phyloP scores from a whole-genome alignment of 495 filamentous ascomycete species.

The Neurospora sp. region DNA sequence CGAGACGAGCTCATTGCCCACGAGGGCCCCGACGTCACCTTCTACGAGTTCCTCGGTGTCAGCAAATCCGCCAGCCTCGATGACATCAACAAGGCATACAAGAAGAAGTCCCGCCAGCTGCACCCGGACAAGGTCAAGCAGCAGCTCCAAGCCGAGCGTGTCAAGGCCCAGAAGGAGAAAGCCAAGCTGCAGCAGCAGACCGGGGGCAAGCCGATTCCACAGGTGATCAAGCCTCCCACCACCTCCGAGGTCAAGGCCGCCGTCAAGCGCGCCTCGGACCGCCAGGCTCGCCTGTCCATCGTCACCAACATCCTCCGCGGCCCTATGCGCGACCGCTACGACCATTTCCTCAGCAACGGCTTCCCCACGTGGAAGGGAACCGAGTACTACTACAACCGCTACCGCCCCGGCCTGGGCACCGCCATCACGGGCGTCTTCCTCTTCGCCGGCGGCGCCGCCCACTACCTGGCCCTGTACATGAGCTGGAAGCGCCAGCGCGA shows the following conservation, averaged over 20 bases:
- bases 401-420: slow-evolving; percentile 77
- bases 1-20: slow-evolving; percentile 68
- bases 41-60: slow-evolving; percentile 90
- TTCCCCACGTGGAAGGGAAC: slow-evolving; percentile 96
- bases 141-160: slow-evolving; percentile 61
- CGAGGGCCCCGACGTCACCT: slow-evolving; percentile 76
- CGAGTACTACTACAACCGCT: slow-evolving; percentile 93
- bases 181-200: slow-evolving; percentile 35
- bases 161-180: slow-evolving; percentile 45
- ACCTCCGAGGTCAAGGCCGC: slow-evolving; percentile 63
- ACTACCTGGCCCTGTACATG: slow-evolving; percentile 76
- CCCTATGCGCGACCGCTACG: slow-evolving; percentile 72
- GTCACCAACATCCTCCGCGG: slow-evolving; percentile 80
- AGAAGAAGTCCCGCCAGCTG: slow-evolving; percentile 67
- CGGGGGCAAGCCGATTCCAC: slow-evolving; percentile 49
- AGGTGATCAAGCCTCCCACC: slow-evolving; percentile 61
- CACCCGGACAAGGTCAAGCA: slow-evolving; percentile 96
- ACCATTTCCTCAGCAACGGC: slow-evolving; percentile 87
- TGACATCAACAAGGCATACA: slow-evolving; percentile 87
- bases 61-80: slow-evolving; percentile 63
- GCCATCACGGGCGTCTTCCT: slow-evolving; percentile 79
- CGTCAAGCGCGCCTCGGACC: slow-evolving; percentile 63
- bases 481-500: slow-evolving; percentile 81
- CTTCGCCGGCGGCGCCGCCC: slow-evolving; percentile 69
- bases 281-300: slow-evolving; percentile 72